Percentiles rank a stretch among this genome's conserved stretches.
These are phyloP conservation scores for Suillus hirtellus DNA, from an alignment of 768 basidiomycete genomes.

Conservation along the genomic window DNA sequence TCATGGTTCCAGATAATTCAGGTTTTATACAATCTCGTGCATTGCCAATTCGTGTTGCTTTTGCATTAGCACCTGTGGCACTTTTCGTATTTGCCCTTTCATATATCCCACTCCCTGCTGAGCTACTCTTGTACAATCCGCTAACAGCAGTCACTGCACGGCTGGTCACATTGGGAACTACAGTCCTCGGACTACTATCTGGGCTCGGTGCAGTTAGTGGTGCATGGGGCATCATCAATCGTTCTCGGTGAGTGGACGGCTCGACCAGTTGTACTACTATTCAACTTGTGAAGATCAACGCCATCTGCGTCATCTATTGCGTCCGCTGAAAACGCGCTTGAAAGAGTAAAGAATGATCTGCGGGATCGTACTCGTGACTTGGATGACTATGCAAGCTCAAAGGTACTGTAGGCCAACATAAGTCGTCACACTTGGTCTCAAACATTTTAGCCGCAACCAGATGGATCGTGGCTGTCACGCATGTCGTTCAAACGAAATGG, in stretches of 20 bases:
- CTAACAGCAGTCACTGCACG: slow-evolving; percentile 56
- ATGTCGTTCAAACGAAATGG: slow-evolving; percentile 32
- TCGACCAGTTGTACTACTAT: neutral
- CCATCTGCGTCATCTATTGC: slow-evolving; percentile 38
- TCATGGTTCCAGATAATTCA: slow-evolving; percentile 1
- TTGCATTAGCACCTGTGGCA: slow-evolving; percentile 51
- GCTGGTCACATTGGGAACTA: slow-evolving; percentile 73
- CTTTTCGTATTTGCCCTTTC: slow-evolving; percentile 63
- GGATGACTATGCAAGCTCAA: slow-evolving; percentile 23
- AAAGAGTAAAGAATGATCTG: slow-evolving; percentile 62
- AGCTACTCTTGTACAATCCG: slow-evolving; percentile 41
- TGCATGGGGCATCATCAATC: slow-evolving; percentile 45
- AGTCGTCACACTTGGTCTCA: slow-evolving; percentile 14
- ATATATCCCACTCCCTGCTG: slow-evolving; percentile 64
- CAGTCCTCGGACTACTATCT: slow-evolving; percentile 76
- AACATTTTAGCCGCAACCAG: slow-evolving; percentile 23
- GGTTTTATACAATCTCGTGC: slow-evolving; percentile 26
- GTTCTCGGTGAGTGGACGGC: slow-evolving; percentile 4
- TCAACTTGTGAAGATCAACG: slow-evolving; percentile 21
- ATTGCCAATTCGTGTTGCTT: slow-evolving; percentile 32
- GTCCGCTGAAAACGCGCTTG: slow-evolving; percentile 57
- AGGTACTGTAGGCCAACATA: slow-evolving; percentile 20
- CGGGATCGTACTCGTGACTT: slow-evolving; percentile 33
- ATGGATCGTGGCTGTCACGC: slow-evolving; percentile 31
- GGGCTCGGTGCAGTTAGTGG: slow-evolving; percentile 77